phyloP scores from a whole-genome alignment of 108 stramenopile species.

The Pseudonitzschia multistriata region DNA sequence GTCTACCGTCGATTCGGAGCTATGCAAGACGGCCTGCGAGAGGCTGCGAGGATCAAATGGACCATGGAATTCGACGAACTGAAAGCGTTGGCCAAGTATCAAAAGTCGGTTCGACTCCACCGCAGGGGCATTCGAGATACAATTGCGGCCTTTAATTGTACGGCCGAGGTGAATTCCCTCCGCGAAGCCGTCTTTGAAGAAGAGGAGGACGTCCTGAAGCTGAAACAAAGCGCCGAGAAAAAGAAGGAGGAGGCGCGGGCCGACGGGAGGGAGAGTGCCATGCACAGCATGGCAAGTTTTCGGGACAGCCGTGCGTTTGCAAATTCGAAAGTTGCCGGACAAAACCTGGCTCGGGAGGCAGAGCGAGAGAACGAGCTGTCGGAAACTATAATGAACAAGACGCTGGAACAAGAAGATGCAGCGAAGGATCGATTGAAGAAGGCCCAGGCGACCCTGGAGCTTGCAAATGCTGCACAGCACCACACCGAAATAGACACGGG shows the following conservation, averaged over 20 bases:
- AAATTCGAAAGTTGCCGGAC: background rate
- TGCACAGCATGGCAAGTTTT: constrained; percentile 2
- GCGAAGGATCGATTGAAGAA: background rate
- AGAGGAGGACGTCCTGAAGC: background rate
- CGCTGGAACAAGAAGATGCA: background rate
- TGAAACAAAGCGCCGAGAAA: background rate
- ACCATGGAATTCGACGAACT: constrained; percentile 22
- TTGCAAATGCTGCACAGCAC: background rate
- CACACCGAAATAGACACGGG: constrained; percentile 5
- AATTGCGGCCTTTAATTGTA: background rate
- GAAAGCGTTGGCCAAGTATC: background rate
- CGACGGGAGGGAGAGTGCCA: background rate
- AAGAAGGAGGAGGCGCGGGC: background rate
- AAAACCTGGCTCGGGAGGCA: background rate
- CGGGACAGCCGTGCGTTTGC: background rate
- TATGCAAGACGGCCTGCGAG: constrained; percentile 17
- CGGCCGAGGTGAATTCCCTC: background rate
- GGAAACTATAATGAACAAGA: background rate
- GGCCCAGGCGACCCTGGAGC: constrained; percentile 2
- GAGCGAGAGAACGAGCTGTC: constrained; percentile 3
- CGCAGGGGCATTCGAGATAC: constrained; percentile 7
- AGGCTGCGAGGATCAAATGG: constrained; percentile 7
- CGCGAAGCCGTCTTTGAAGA: background rate
- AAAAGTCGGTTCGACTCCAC: constrained; percentile 6
- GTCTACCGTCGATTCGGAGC: constrained; percentile 22